phyloP scores from a whole-genome alignment of 2,329 filamentous ascomycete species.

The Scytalidium lignicola region DNA sequence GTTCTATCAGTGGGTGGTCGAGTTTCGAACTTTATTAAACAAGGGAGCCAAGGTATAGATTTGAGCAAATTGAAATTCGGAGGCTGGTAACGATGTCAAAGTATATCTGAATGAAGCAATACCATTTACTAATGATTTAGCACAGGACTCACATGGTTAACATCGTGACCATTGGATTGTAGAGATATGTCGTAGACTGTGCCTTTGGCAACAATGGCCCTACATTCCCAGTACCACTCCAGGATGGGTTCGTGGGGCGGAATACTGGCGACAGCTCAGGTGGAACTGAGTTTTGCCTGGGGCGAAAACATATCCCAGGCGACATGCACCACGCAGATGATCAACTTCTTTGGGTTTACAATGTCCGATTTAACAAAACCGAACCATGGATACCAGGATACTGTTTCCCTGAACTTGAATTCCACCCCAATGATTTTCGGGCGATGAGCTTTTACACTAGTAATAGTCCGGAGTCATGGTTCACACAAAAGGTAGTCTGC shows the following conservation, averaged over 20 bases:
- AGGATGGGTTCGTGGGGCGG: slow-evolving; percentile 9
- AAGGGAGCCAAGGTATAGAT: slow-evolving; percentile 28
- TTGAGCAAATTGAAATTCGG: slow-evolving; percentile 34
- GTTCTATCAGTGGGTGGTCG: slow-evolving; percentile 51
- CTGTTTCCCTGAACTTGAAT: slow-evolving; percentile 62
- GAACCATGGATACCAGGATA: slow-evolving; percentile 50
- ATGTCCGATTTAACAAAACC: slow-evolving; percentile 40
- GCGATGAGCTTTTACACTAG: slow-evolving; percentile 53
- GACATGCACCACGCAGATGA: slow-evolving; percentile 31
- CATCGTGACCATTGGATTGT: slow-evolving; percentile 47
- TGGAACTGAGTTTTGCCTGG: slow-evolving; percentile 37
- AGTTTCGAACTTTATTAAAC: slow-evolving; percentile 20
- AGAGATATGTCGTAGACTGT: slow-evolving; percentile 52
- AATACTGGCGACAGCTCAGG: background rate
- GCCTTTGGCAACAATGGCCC: slow-evolving; percentile 58
- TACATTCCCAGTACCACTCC: slow-evolving; percentile 49
- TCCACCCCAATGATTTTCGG: slow-evolving; percentile 53
- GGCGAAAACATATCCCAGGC: slow-evolving; percentile 40
- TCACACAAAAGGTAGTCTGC: slow-evolving; percentile 48
- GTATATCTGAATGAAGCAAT: no score
- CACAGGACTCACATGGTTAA: slow-evolving; percentile 53
- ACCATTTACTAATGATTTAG: background rate
- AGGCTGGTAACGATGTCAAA: slow-evolving; percentile 35
- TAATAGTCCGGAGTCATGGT: slow-evolving; percentile 42
- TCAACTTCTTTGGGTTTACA: slow-evolving; percentile 56